Percentiles rank a stretch among this genome's conserved stretches.
Conservation (phyloP, 768 basidiomycete species). For the Tulasnella sp. region DNA sequence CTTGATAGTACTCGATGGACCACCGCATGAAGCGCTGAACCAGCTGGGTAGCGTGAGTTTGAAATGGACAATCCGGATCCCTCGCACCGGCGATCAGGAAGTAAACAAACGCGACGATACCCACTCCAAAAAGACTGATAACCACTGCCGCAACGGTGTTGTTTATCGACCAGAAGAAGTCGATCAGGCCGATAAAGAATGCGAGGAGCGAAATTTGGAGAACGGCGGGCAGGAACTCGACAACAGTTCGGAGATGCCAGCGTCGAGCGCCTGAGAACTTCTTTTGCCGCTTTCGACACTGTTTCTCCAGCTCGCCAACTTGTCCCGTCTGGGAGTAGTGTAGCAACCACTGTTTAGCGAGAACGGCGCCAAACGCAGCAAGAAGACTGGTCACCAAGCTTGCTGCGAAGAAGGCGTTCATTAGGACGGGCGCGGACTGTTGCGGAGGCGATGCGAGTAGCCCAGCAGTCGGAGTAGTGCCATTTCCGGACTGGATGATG, state of each 20-base stretch:
- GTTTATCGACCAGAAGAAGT: neutral
- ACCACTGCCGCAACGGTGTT: neutral
- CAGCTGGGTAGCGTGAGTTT: too few relatives aligned
- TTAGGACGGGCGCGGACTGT: neutral
- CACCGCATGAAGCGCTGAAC: too few relatives aligned
- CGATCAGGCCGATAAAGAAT: neutral
- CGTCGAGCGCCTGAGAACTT: constrained; percentile 1
- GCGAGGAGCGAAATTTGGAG: neutral
- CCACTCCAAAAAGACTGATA: neutral
- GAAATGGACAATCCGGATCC: too few relatives aligned
- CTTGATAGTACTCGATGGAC: too few relatives aligned
- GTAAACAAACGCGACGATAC: neutral
- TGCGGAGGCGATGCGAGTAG: neutral
- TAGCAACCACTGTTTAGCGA: constrained; percentile 12
- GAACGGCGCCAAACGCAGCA: constrained; percentile 10
- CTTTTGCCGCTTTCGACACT: constrained; percentile 8
- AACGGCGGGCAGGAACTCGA: neutral
- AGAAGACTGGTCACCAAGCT: constrained; percentile 8
- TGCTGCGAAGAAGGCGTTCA: constrained; percentile 9
- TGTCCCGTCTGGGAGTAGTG: neutral
- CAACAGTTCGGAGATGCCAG: constrained; percentile 6
- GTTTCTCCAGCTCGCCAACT: constrained; percentile 3
- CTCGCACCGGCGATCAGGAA: too few relatives aligned
- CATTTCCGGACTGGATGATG: neutral
- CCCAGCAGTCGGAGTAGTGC: neutral